Evolutionary conservation across 2,329 filamentous ascomycete genomes (phyloP), one percentile per base, ranked within the genome.

Genomic region (Lasiodiplodia sp.): DNA sequence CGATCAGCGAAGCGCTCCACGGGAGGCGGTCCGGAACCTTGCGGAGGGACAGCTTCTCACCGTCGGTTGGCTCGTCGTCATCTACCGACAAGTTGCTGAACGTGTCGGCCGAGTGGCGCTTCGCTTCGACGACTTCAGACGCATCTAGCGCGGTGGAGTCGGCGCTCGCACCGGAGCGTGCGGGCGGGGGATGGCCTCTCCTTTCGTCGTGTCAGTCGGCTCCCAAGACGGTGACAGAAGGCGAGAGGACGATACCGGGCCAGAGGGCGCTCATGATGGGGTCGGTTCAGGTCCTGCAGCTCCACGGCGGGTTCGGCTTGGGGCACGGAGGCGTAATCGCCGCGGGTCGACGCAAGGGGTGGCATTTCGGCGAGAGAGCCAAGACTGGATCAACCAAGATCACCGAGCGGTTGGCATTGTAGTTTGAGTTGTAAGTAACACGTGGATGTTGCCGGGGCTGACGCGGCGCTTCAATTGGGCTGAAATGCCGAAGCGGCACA

Each of bases 11-110:
- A 31, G 83, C 82, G 25, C 79, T 78, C 72, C 79, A 81, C 55
- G 83, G 83, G 4, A 85, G 75, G 55, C 78, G 78, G 73, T 85
- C 83, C 56, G 82, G 80, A n/a, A 85, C 78, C 69, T 81, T 80
- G 66, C 82, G 76, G 31, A 85, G 76, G 0, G 79, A 82, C 51
- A 72, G 74, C 70, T 77, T 77, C 71, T 85, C 83, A 38, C 81
- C 78, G 4, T 79, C 79, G 23, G 78, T 82, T 1, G 82, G 83
- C n/a, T 79, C 73, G 44, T 62, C 53, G 7, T 63, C 60, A 25
- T 69, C 58, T 16, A 69, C 38, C 47, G 66, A 69, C 25, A 56
- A 12, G 28, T 52, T 37, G 44, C 68, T 60, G 31, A 64, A n/a
- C 4, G 49, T 47, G 67, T 68, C 67, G 23, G 44, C 12, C 6